Evolutionary conservation across 2,329 filamentous ascomycete species (phyloP).

Genomic region (Apiospora phragmitis): DNA sequence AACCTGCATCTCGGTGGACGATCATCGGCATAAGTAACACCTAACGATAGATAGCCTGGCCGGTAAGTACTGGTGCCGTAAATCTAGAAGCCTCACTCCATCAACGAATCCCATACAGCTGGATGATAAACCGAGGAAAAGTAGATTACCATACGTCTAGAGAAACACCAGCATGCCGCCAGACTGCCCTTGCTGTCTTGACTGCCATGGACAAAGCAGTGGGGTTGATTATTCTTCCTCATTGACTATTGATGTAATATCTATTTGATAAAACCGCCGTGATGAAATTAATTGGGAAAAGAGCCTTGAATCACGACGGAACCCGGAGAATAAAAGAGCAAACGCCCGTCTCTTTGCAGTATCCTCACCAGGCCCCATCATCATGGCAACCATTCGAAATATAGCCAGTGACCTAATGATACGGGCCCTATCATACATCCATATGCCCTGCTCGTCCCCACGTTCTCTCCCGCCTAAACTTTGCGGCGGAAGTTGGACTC

Average conservation of each 20-base stretch:
- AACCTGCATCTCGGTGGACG: background rate
- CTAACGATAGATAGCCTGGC: background rate
- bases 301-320: background rate
- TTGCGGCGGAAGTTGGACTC: background rate
- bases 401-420: background rate
- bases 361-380: background rate
- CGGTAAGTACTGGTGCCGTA: background rate
- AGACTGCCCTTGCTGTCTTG: background rate
- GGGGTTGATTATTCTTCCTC: background rate
- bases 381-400: background rate
- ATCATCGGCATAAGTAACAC: background rate
- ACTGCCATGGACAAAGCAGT: background rate
- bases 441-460: background rate
- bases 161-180: background rate
- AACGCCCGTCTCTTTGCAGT: background rate
- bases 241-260: background rate
- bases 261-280: background rate
- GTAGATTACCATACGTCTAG: background rate
- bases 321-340: background rate
- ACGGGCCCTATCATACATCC: background rate
- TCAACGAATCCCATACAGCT: background rate
- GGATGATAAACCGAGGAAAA: background rate
- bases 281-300: background rate
- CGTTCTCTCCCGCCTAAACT: background rate
- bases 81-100: background rate